phyloP scores from a whole-genome alignment of 305 asterid species.

The Galium porrigens region DNA sequence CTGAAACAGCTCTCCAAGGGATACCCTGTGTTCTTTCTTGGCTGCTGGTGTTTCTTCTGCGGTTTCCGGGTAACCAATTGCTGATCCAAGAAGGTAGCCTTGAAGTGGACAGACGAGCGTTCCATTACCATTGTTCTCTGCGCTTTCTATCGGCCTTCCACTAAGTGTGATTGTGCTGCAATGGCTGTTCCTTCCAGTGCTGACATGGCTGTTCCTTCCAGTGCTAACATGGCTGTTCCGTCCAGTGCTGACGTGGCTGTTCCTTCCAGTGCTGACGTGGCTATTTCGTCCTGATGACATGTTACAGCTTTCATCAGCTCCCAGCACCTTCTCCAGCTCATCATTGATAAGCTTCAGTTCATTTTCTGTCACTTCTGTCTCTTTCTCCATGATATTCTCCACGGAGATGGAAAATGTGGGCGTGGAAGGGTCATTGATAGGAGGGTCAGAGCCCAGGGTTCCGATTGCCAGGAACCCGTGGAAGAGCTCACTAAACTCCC shows the following conservation, averaged over 20 bases:
- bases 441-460: slow-evolving; percentile 57
- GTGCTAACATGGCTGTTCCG: slow-evolving; percentile 60
- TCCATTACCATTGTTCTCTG: slow-evolving; percentile 36
- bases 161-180: slow-evolving; percentile 49
- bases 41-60: slow-evolving; percentile 33
- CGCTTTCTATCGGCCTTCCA: slow-evolving; percentile 43
- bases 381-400: slow-evolving; percentile 65
- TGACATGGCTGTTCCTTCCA: slow-evolving; percentile 42
- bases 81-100: slow-evolving; percentile 69
- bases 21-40: slow-evolving; percentile 58
- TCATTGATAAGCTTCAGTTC: slow-evolving; percentile 71
- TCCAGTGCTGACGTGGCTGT: slow-evolving; percentile 58
- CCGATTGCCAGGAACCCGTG: slow-evolving; percentile 93
- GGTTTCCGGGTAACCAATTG: slow-evolving; percentile 25
- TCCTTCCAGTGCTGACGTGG: slow-evolving; percentile 56
- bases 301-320: slow-evolving; percentile 36
- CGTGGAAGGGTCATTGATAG: slow-evolving; percentile 42
- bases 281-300: slow-evolving; percentile 65
- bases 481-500: slow-evolving; percentile 55
- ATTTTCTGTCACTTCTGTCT: slow-evolving; percentile 61
- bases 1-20: slow-evolving; percentile 85
- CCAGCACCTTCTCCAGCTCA: slow-evolving; percentile 75
- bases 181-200: slow-evolving; percentile 27
- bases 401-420: slow-evolving; percentile 60
- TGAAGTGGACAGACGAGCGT: slow-evolving; percentile 57